Conservation (phyloP, 2,329 filamentous ascomycete genomes). For the Trichoderma afroharzianum region DNA sequence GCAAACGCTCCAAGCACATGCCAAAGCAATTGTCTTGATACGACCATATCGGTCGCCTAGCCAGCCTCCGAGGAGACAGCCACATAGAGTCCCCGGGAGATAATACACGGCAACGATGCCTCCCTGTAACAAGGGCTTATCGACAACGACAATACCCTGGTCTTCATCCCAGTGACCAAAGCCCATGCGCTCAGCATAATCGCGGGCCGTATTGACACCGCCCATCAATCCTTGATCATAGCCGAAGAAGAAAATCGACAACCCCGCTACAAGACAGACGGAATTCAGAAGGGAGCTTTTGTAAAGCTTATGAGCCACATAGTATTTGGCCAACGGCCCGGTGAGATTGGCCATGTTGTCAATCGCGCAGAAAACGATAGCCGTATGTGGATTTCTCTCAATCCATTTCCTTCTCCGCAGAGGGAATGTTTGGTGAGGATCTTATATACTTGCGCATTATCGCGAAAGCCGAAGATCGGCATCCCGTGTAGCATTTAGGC, state of each 20-base stretch:
- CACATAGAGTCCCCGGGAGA: conserved; percentile 54
- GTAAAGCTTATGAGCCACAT: conserved; percentile 50
- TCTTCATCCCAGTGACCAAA: conserved; percentile 57
- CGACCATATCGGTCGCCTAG: conserved; percentile 60
- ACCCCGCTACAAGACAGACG: conserved; percentile 59
- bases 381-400: background rate
- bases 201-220: conserved; percentile 61
- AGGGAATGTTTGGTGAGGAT: background rate
- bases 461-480: conserved; percentile 8
- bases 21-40: conserved; percentile 60
- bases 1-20: conserved; percentile 53
- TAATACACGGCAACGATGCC: conserved; percentile 40
- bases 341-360: background rate
- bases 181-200: conserved; percentile 63
- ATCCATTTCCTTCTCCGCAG: too few species aligned
- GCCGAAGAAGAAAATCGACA: conserved; percentile 68
- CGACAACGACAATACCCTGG: conserved; percentile 50
- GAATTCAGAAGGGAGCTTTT: conserved; percentile 55
- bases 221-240: conserved; percentile 58
- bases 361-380: background rate
- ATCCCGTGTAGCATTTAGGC: background rate
- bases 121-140: conserved; percentile 42
- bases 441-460: background rate
- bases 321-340: conserved; percentile 18
- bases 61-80: conserved; percentile 60